A percentile compares a stretch with the other conserved stretches of the same genome.
Conservation (phyloP, 2,329 filamentous ascomycete species). For the Lizonia empirigonia region DNA sequence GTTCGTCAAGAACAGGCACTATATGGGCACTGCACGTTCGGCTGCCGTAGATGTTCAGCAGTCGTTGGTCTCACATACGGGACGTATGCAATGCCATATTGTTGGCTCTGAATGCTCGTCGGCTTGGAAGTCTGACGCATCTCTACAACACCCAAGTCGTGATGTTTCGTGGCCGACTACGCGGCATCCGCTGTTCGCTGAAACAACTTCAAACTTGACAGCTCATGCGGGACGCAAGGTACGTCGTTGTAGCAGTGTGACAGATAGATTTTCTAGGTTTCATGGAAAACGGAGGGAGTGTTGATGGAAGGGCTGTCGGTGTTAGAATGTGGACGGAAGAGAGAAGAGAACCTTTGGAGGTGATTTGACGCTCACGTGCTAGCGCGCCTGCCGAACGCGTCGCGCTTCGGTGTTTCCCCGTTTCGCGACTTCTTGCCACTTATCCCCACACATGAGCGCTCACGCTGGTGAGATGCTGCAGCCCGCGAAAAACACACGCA, state of each 20-base stretch:
- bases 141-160: not conserved
- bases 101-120: too few relatives aligned
- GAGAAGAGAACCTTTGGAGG: too few relatives aligned
- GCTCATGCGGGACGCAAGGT: constrained; percentile 2
- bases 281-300: not conserved
- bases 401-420: not conserved
- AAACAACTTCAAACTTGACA: constrained; percentile 14
- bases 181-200: constrained; percentile 6
- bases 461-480: constrained; percentile 1
- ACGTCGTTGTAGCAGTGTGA: not conserved
- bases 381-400: constrained; percentile 3
- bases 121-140: too few relatives aligned
- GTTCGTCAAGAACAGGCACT: not conserved
- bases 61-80: not conserved
- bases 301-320: not conserved
- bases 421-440: constrained; percentile 1
- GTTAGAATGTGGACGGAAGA: not conserved
- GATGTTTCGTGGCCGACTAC: not conserved
- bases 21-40: not conserved
- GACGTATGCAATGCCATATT: not conserved
- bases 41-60: not conserved
- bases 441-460: not conserved
- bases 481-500: not conserved
- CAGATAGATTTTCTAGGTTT: not conserved
- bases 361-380: constrained; percentile 2